Conservation (phyloP, 345 rosid species). For the Leavenworthia alabamica region DNA sequence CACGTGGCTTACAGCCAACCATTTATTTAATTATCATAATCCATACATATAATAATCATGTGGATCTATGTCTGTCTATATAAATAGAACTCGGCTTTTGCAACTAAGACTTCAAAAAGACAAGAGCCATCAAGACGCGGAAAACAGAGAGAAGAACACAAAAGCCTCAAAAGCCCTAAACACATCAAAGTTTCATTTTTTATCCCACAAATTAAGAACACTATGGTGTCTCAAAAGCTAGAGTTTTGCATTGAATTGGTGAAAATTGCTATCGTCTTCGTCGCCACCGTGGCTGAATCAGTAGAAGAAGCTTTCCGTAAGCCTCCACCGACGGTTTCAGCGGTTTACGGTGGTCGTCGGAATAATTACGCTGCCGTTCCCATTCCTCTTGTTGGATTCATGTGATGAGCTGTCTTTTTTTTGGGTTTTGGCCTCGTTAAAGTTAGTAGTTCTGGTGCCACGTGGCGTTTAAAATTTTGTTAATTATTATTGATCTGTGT, state of each 20-base stretch:
- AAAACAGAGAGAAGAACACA: neutral
- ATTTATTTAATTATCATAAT: conserved; percentile 18
- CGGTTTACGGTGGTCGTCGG: conserved; percentile 12
- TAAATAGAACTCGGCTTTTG: conserved; percentile 18
- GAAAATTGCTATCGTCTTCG: conserved; percentile 40
- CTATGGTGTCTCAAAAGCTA: conserved; percentile 45
- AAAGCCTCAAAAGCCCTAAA: conserved; percentile 20
- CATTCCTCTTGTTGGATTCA: conserved; percentile 42
- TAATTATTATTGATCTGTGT: conserved; percentile 28
- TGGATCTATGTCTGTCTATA: conserved; percentile 8
- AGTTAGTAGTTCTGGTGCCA: conserved; percentile 15
- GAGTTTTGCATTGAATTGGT: conserved; percentile 42
- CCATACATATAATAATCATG: neutral
- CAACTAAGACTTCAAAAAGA: conserved; percentile 18
- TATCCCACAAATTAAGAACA: conserved; percentile 1
- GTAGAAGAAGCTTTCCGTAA: conserved; percentile 27
- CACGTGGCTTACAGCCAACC: conserved; percentile 15
- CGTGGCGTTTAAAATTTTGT: conserved; percentile 15
- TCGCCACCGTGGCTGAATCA: conserved; percentile 43
- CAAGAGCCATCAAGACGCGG: conserved; percentile 21
- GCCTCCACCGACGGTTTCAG: neutral
- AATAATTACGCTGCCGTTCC: conserved; percentile 20
- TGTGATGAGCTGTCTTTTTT: conserved; percentile 31
- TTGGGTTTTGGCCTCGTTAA: conserved; percentile 16
- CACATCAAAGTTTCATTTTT: neutral